Conservation (phyloP, 768 basidiomycete species). For the Amanita phalloides region DNA sequence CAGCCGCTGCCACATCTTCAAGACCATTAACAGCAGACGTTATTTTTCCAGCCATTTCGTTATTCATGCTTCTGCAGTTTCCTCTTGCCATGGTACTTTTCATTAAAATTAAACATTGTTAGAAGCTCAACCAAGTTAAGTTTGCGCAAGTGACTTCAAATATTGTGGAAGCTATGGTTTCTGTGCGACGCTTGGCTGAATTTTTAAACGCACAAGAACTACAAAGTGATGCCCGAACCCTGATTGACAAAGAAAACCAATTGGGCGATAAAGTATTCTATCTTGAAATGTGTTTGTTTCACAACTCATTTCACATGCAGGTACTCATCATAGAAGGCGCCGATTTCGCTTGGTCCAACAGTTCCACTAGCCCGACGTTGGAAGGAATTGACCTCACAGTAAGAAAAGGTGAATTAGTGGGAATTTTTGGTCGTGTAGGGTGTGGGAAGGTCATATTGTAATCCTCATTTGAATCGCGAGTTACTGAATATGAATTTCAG, state of each 20-base stretch:
- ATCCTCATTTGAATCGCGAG: background rate
- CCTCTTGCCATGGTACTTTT: constrained; percentile 67
- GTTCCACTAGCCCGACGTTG: constrained; percentile 47
- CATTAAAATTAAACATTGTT: background rate
- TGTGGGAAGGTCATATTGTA: constrained; percentile 61
- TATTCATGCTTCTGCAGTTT: constrained; percentile 83
- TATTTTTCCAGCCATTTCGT: constrained; percentile 92
- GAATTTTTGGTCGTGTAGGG: constrained; percentile 82
- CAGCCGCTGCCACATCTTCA: constrained; percentile 49
- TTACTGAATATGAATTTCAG: constrained; percentile 21
- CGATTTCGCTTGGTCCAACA: constrained; percentile 74
- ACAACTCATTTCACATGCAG: constrained; percentile 12
- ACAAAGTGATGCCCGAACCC: constrained; percentile 61
- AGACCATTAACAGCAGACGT: constrained; percentile 78
- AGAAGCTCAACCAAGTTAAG: constrained; percentile 20
- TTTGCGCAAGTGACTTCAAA: constrained; percentile 66
- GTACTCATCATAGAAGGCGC: constrained; percentile 64
- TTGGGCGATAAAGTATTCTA: constrained; percentile 48
- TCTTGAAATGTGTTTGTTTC: background rate
- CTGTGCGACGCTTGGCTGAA: constrained; percentile 61
- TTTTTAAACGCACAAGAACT: constrained; percentile 78
- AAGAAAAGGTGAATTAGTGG: constrained; percentile 77
- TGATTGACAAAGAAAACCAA: constrained; percentile 29
- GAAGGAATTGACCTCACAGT: constrained; percentile 69
- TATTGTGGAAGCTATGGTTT: constrained; percentile 81